A percentile compares a stretch with the other conserved stretches of the same genome.
Conservation (phyloP, 2,329 filamentous ascomycete species). For the Pleoardoris graminearum region DNA sequence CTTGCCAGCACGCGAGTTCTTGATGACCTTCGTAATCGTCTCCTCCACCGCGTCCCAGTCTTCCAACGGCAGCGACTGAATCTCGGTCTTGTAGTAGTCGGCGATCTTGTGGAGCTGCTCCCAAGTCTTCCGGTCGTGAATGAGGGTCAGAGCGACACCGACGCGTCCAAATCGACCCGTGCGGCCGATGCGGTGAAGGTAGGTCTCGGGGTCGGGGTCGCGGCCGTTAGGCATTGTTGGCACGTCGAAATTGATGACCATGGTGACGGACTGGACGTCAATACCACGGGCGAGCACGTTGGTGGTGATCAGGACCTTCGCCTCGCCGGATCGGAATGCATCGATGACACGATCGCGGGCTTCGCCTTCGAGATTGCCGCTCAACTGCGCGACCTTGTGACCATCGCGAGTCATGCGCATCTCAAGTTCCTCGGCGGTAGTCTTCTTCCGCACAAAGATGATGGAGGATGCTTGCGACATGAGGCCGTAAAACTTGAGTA, state of each 20-base stretch:
- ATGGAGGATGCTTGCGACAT: conserved; percentile 98
- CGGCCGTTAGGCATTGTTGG: conserved; percentile 60
- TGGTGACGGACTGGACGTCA: conserved; percentile 86
- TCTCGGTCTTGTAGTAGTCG: conserved; percentile 75
- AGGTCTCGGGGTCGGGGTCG: conserved; percentile 85
- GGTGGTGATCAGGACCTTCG: conserved; percentile 96
- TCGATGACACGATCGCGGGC: conserved; percentile 84
- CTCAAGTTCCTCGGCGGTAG: conserved; percentile 81
- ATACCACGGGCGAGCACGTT: conserved; percentile 97
- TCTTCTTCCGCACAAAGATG: conserved; percentile 84
- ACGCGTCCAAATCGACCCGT: conserved; percentile 96
- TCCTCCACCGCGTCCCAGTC: conserved; percentile 93
- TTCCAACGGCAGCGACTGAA: conserved; percentile 77
- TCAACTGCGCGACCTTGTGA: conserved; percentile 87
- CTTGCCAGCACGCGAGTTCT: conserved; percentile 47
- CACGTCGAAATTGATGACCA: conserved; percentile 93
- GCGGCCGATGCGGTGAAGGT: conserved; percentile 95
- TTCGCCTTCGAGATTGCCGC: conserved; percentile 81
- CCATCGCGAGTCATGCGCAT: conserved; percentile 83
- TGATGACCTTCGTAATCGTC: conserved; percentile 69
- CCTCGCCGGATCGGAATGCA: conserved; percentile 80
- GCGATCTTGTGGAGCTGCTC: conserved; percentile 78
- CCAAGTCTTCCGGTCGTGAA: conserved; percentile 84
- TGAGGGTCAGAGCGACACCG: conserved; percentile 92
- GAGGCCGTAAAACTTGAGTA: conserved; percentile 91